Base-by-base conservation (phyloP, 2,329 filamentous ascomycete species). In the Passalora sequoiae region DNA sequence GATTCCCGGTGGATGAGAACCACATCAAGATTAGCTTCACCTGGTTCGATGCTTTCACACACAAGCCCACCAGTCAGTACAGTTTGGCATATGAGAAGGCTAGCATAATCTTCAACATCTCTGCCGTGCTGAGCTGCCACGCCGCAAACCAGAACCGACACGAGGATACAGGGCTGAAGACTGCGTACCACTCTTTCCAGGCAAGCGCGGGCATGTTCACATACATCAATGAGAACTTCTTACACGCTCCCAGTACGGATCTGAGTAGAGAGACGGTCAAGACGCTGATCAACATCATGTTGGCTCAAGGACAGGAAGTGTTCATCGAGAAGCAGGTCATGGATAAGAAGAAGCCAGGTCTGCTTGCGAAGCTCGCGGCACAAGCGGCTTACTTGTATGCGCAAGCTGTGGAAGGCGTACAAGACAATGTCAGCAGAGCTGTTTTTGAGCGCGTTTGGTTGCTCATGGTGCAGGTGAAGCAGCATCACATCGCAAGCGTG, bases 41-140 rank as follows among this genome's bases (percentile, higher is more conserved):
- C 53, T 98, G 92, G 92, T 97, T 94, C 69, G 92, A 98, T 67
- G 92, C 94, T n/a, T 98, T 98, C 65, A 98, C 92, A 32, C 89
- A 95, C 66, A 96, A 97, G 62, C 78, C 89, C n/a, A 98, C 92
- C 4, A 83, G 89, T 3, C 92, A 98, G 66, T 96, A 94, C 70
- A 96, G 89, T 6, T 76, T 98, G 36, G 92, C 92, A 36, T 98
- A 94, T 65, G 92, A 98, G 67, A 98, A 98, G 65, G 92, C 92
- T 10, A 97, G 91, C 58, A 94, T 98, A 62, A 96, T 98, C 60
- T 98, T 98, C 76, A 98, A 98, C 68, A 98, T 98, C 55, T 94
- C 91, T 27, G 91, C 92, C 55, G 89, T 97, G 19, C 76, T 98
- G 15, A 97, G 91, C 41, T 96, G 91, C 61, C 88, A 98, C 74